These are phyloP conservation scores for Knoxdaviesia proteae DNA, from an alignment of 2,329 filamentous ascomycete species.

Conservation along the genomic window DNA sequence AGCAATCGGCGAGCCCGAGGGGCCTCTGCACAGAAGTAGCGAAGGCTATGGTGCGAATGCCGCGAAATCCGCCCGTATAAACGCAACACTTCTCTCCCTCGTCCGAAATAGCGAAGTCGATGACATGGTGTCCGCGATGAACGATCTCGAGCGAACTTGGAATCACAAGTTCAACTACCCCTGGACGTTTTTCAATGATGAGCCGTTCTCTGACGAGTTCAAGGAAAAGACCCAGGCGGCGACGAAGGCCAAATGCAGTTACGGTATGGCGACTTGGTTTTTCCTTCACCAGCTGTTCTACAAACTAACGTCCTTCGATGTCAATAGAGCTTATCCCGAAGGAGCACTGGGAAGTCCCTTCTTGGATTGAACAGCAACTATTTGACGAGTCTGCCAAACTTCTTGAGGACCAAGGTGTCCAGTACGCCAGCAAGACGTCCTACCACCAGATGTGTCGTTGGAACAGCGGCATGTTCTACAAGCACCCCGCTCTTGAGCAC, in stretches of 20 bases:
- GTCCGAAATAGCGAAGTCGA: constrained; percentile 81
- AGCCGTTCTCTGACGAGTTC: constrained; percentile 83
- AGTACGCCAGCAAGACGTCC: constrained; percentile 73
- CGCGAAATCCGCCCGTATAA: constrained; percentile 61
- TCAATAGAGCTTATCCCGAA: constrained; percentile 62
- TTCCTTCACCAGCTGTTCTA: background rate
- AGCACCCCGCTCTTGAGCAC: constrained; percentile 68
- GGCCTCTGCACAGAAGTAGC: constrained; percentile 50
- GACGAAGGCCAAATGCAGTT: constrained; percentile 75
- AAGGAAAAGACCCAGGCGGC: constrained; percentile 59
- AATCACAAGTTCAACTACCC: constrained; percentile 99
- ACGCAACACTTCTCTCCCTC: constrained; percentile 77
- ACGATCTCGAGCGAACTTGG: constrained; percentile 83
- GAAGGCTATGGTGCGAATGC: constrained; percentile 62
- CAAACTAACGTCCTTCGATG: background rate
- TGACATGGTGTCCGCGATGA: constrained; percentile 73
- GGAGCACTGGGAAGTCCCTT: constrained; percentile 82
- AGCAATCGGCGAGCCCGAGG: constrained; percentile 73
- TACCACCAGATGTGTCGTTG: constrained; percentile 99
- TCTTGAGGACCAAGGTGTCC: constrained; percentile 65
- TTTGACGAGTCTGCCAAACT: constrained; percentile 70
- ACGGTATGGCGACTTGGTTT: constrained; percentile 32
- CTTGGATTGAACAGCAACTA: constrained; percentile 79
- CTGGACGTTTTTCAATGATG: constrained; percentile 98
- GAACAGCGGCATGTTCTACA: constrained; percentile 97